Conservation (phyloP, 345 rosid species). For the Euphorbia peplus region DNA sequence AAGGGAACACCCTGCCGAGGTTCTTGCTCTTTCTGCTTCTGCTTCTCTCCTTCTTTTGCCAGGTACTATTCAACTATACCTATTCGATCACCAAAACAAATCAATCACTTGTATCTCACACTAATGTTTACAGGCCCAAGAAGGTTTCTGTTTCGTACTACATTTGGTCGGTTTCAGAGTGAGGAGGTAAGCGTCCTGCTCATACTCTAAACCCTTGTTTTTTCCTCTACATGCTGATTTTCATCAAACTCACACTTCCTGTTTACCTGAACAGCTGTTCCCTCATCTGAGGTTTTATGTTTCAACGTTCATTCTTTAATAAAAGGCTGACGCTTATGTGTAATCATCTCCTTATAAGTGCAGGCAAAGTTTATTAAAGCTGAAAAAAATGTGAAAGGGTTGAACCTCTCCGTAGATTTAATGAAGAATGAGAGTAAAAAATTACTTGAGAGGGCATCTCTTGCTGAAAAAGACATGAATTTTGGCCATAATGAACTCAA, state of each 20-base stretch:
- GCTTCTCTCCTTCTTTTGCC: too few species aligned
- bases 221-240: neutral
- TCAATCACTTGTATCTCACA: conserved; percentile 20
- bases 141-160: conserved; percentile 70
- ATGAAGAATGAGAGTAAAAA: conserved; percentile 86
- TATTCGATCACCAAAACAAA: neutral
- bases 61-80: too few species aligned
- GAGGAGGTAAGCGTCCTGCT: conserved; percentile 66
- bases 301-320: neutral
- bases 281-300: conserved; percentile 3
- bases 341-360: conserved; percentile 13
- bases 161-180: conserved; percentile 74
- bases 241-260: neutral
- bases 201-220: conserved; percentile 12
- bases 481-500: conserved; percentile 67
- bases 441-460: conserved; percentile 81
- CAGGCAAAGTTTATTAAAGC: conserved; percentile 76
- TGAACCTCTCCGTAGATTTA: conserved; percentile 67
- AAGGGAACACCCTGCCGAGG: too few species aligned
- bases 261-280: conserved; percentile 6
- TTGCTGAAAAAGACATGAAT: conserved; percentile 84
- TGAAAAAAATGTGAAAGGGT: conserved; percentile 75
- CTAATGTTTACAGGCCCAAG: conserved; percentile 60
- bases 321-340: neutral
- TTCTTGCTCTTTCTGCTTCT: too few species aligned